Conservation (phyloP, 2,329 filamentous ascomycete genomes). For the Fusarium globosum region DNA sequence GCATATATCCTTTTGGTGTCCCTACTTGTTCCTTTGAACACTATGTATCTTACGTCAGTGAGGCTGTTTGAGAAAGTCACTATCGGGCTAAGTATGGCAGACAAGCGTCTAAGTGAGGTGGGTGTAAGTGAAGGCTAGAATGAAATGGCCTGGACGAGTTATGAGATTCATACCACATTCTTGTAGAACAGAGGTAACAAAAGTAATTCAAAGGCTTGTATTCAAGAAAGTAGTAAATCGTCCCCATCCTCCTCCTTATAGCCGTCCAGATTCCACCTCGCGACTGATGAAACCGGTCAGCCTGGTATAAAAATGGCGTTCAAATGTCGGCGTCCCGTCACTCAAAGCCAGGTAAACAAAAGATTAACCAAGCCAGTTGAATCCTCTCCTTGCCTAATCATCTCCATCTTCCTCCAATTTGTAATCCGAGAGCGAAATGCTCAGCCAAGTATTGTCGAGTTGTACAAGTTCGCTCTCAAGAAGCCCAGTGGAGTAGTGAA, state of each 20-base stretch:
- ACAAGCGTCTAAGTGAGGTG: background rate
- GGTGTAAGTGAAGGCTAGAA: background rate
- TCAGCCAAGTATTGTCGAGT: background rate
- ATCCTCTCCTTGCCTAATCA: constrained; percentile 20
- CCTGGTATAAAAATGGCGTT: constrained; percentile 30
- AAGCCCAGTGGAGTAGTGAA: background rate
- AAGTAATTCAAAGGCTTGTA: constrained; percentile 32
- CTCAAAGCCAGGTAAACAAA: constrained; percentile 31
- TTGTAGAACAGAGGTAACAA: background rate
- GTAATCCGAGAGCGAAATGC: constrained; percentile 8
- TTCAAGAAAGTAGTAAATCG: constrained; percentile 34
- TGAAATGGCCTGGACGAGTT: background rate
- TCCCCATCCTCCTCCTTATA: constrained; percentile 7
- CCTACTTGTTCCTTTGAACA: fast-evolving
- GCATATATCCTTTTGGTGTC: too few species aligned
- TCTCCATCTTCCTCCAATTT: constrained; percentile 20
- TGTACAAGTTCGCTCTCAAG: constrained; percentile 9
- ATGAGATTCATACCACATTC: background rate
- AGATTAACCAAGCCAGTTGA: constrained; percentile 28
- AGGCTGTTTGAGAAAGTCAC: background rate
- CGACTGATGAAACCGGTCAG: constrained; percentile 9
- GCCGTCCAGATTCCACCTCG: constrained; percentile 7
- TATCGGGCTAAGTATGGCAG: background rate
- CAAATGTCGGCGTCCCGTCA: constrained; percentile 38
- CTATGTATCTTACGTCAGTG: background rate